phyloP scores from a whole-genome alignment of 306 rosid genomes.

The Betula pendula region DNA sequence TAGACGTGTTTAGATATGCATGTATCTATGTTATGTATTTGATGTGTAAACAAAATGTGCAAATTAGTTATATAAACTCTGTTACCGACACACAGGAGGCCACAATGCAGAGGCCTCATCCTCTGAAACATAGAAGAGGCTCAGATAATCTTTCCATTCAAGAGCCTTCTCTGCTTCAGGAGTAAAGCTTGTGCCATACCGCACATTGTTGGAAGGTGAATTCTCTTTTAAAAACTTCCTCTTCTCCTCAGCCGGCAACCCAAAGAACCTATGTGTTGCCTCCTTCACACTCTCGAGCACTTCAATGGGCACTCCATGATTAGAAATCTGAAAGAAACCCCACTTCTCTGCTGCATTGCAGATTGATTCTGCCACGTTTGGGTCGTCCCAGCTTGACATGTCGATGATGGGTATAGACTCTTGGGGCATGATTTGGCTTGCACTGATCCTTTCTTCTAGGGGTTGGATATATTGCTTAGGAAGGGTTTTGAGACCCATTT shows the following conservation, averaged over 20 bases:
- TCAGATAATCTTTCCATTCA: conserved; percentile 69
- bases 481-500: conserved; percentile 45
- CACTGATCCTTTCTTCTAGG: conserved; percentile 35
- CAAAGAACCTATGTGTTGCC: conserved; percentile 57
- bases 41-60: background rate
- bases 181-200: conserved; percentile 54
- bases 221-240: conserved; percentile 38
- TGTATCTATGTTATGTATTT: background rate
- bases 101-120: conserved; percentile 49
- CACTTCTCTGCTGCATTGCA: conserved; percentile 64
- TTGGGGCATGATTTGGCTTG: conserved; percentile 6
- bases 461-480: conserved; percentile 63
- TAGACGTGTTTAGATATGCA: too few species aligned
- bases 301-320: conserved; percentile 55
- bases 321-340: conserved; percentile 61
- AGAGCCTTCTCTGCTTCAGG: conserved; percentile 54
- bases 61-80: too few species aligned
- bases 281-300: conserved; percentile 43
- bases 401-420: conserved; percentile 57
- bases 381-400: conserved; percentile 44
- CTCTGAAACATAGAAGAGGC: conserved; percentile 60
- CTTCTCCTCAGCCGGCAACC: conserved; percentile 44
- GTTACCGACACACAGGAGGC: conserved; percentile 58
- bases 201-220: conserved; percentile 36
- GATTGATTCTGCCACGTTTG: conserved; percentile 32